Evolutionary conservation across 345 rosid species (phyloP).

Genomic region (Acer campestre): DNA sequence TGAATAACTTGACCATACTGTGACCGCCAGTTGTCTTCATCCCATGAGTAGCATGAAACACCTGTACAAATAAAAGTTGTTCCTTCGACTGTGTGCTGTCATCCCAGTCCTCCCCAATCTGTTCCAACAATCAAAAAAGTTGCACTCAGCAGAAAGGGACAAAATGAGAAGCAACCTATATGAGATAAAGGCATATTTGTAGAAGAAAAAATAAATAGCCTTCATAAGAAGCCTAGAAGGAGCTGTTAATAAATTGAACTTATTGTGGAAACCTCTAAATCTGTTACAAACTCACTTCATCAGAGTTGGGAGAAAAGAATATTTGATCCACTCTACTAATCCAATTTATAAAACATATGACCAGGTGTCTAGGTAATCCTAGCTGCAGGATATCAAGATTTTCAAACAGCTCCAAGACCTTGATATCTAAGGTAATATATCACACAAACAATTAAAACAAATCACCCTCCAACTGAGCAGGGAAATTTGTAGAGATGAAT

Average conservation of each 20-base stretch:
- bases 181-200: not conserved
- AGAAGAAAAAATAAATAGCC: not conserved
- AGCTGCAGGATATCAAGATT: not conserved
- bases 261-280: not conserved
- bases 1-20: no score
- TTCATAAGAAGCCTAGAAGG: not conserved
- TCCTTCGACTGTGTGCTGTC: no score
- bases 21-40: no score
- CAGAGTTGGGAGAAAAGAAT: not conserved
- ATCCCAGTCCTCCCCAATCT: no score
- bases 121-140: no score
- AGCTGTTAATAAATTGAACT: not conserved
- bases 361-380: not conserved
- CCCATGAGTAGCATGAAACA: no score
- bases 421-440: not conserved
- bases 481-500: not conserved
- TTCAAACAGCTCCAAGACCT: not conserved
- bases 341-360: not conserved
- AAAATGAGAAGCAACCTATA: not conserved
- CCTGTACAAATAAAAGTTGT: no score
- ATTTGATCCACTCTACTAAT: not conserved
- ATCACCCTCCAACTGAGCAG: not conserved
- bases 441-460: not conserved
- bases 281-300: not conserved
- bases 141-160: constrained; percentile 11